Conservation (phyloP, 2,329 filamentous ascomycete species). For the Lizonia empirigonia region DNA sequence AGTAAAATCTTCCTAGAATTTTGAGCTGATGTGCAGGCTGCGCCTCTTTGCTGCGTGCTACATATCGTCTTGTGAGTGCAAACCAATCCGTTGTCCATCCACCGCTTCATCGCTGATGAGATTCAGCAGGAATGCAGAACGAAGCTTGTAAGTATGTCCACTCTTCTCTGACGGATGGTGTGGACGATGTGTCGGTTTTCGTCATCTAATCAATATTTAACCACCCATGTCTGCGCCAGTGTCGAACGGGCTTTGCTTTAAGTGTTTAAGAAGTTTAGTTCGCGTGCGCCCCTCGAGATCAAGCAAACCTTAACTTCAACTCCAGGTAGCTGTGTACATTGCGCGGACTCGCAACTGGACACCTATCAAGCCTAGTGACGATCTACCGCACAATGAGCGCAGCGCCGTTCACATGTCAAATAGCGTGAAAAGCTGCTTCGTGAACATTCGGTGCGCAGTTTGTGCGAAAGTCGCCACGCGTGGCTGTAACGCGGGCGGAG, state of each 20-base stretch:
- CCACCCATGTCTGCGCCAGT: slow-evolving; percentile 5
- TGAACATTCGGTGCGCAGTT: slow-evolving; percentile 29
- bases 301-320: not conserved
- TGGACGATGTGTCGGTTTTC: not conserved
- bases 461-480: slow-evolving; percentile 21
- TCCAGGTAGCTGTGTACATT: not conserved
- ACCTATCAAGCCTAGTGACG: slow-evolving; percentile 1
- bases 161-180: not conserved
- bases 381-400: not conserved
- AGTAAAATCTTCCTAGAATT: no score
- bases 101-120: no score
- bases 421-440: slow-evolving; percentile 14
- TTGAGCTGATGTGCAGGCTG: no score
- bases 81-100: not conserved
- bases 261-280: not conserved
- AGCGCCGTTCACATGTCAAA: slow-evolving; percentile 14
- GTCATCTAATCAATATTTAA: not conserved
- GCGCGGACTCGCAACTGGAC: slow-evolving; percentile 8
- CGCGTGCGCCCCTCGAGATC: not conserved
- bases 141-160: not conserved
- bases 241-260: not conserved
- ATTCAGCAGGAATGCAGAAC: not conserved
- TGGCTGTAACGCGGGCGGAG: slow-evolving; percentile 13
- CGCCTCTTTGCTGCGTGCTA: not conserved
- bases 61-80: not conserved